Percentiles rank a stretch among this genome's conserved stretches.
Evolutionary conservation across 73 alveolate species (phyloP).

Genomic region (Tetrahymena malaccensis): DNA sequence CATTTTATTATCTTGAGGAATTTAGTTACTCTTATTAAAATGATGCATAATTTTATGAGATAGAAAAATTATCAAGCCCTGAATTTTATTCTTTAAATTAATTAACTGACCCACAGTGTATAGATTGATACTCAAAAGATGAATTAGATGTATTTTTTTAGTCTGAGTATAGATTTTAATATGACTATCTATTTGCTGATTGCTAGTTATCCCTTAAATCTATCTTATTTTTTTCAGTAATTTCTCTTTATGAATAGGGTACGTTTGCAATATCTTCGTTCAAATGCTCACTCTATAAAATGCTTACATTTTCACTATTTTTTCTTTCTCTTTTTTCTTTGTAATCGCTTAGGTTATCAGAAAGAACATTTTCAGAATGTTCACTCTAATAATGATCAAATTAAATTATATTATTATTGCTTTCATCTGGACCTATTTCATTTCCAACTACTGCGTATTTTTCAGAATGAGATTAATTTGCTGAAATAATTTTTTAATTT

Average conservation of each 20-base stretch:
- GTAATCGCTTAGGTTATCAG: neutral
- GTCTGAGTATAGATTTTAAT: neutral
- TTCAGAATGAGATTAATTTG: neutral
- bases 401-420: neutral
- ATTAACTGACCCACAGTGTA: neutral
- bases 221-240: neutral
- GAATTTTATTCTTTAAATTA: neutral
- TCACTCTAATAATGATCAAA: neutral
- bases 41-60: neutral
- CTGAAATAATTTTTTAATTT: neutral
- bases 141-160: neutral
- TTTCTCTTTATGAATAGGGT: neutral
- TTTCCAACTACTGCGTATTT: neutral
- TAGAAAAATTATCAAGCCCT: neutral
- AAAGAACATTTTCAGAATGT: neutral
- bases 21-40: neutral
- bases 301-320: neutral
- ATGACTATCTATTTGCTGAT: neutral
- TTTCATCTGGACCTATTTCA: neutral
- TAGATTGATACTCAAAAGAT: neutral
- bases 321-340: neutral
- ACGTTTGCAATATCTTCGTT: neutral
- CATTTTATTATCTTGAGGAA: neutral
- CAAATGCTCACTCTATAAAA: neutral
- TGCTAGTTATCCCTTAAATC: neutral